Evolutionary conservation across 176 grass and related monocot species (phyloP).

Genomic region (Musa troglodytarum): DNA sequence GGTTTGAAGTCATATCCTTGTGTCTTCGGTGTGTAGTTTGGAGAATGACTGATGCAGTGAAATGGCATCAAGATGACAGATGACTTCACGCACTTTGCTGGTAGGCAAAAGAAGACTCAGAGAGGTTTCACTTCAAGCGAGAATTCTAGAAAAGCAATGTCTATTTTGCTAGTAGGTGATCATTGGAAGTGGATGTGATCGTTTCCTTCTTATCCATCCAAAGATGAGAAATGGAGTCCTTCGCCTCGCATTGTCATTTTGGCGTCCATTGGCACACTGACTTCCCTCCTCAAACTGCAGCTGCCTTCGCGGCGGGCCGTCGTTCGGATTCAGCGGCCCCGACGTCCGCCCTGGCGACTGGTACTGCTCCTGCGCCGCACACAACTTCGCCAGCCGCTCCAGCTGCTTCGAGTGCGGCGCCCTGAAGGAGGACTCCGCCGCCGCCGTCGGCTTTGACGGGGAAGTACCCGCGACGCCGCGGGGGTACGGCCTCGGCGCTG

Average conservation of each 20-base stretch:
- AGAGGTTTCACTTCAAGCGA: no score
- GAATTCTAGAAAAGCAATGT: no score
- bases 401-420: constrained; percentile 84
- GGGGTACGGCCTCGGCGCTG: constrained; percentile 46
- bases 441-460: constrained; percentile 51
- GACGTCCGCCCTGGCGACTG: constrained; percentile 94
- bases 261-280: constrained; percentile 44
- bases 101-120: no score
- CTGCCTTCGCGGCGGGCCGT: constrained; percentile 47
- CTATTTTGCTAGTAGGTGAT: no score
- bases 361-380: constrained; percentile 80
- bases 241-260: constrained; percentile 83
- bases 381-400: constrained; percentile 96
- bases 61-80: no score
- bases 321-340: constrained; percentile 42
- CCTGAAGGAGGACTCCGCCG: constrained; percentile 69
- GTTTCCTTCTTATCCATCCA: no score
- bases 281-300: constrained; percentile 44
- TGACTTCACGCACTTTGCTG: no score
- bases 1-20: no score
- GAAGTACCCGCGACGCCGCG: constrained; percentile 40
- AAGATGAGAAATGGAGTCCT: not conserved
- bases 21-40: no score
- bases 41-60: no score
- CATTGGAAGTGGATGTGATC: no score